Evolutionary conservation across 257 asterid species (phyloP).

Genomic region (Nicotiana attenuata): DNA sequence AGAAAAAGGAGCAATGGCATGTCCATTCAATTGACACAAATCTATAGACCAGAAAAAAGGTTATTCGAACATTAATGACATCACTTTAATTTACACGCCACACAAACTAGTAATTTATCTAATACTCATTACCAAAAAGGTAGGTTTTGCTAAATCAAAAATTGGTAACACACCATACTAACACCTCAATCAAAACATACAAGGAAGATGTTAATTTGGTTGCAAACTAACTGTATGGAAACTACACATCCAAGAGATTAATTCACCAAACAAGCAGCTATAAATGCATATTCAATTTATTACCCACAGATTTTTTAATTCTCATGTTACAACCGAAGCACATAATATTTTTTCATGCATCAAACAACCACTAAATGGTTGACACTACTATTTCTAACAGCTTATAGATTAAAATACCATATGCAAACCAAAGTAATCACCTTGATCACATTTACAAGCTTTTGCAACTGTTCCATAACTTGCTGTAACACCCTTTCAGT

Average conservation of each 20-base stretch:
- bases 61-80: not conserved
- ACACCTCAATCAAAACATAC: not conserved
- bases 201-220: not conserved
- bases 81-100: not conserved
- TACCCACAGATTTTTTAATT: not conserved
- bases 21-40: not conserved
- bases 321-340: not conserved
- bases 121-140: not conserved
- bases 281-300: not conserved
- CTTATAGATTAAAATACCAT: not conserved
- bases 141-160: not conserved
- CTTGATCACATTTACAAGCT: slow-evolving; percentile 90
- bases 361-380: not conserved
- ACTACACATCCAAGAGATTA: not conserved
- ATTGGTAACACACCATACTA: not conserved
- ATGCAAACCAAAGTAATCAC: slow-evolving; percentile 22
- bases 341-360: not conserved
- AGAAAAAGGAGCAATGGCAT: not conserved
- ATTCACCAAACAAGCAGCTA: not conserved
- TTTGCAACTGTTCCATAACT: slow-evolving; percentile 89
- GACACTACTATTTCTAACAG: not conserved
- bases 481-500: slow-evolving; percentile 73
- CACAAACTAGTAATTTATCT: not conserved
- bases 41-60: slow-evolving; percentile 4
- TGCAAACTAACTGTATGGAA: not conserved